Base-by-base conservation (phyloP, 129 eudicot species). In the Flaveria sonorensis region DNA sequence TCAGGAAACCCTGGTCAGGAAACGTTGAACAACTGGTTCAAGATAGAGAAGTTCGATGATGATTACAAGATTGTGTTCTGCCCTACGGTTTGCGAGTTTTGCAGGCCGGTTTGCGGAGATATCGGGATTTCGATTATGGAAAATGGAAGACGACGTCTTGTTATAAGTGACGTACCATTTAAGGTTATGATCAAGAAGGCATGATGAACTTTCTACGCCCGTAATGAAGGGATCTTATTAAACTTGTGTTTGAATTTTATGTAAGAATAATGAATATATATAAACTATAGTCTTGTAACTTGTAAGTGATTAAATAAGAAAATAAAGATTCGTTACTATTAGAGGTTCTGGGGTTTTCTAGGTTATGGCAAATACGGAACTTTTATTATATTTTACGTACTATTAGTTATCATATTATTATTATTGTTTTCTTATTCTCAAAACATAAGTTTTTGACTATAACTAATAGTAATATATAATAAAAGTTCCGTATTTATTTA, bases 151-250 rank as follows among this genome's bases (percentile, higher is more conserved):
- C 72, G 88, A 36, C 81, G 81, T 30, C 40, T 87, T 75, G 85
- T 48, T 76, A 43, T 84, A 43, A 70, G 81, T 55, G 81, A 78
- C 56, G 79, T 45, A 26, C 88, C 91, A 1, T 72, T 84, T 36
- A 84, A 65, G 71, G 63, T 87, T 53, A 61, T 75, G 73, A 84
- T 87, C 52, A 72, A 28, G 83, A 81, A 82, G 77, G 88, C 83
- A 39, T 77, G 53, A 56, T 19, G 40, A 26, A 42, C 10, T 14
- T 26, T 77, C 9, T 8, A 66, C 50, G 9, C 60, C 40, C 40
- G 7, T 36, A 36, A 5, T 36, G 40, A 36, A 36, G 0, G 40
- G 40, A 36, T 36, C 40, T 4, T 36, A 0, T 36, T 36, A 36
- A 36, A 36, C 40, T 36, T 36, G 7, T 36, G 12, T 43, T 43